Evolutionary conservation across 768 basidiomycete species (phyloP).

Genomic region (Tricholomella constricta): DNA sequence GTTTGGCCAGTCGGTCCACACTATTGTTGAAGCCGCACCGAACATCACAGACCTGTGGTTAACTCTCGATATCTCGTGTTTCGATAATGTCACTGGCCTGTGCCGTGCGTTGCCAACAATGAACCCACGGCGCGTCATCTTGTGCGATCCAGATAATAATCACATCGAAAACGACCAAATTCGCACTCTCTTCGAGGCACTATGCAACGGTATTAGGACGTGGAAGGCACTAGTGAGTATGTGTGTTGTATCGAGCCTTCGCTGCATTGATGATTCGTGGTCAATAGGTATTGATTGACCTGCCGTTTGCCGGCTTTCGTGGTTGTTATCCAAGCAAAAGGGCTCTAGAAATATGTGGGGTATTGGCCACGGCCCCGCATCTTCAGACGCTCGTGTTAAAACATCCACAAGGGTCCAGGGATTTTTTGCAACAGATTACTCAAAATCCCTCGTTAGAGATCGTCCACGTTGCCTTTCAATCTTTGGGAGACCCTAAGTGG

Average conservation of each 20-base stretch:
- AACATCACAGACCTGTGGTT: too few relatives aligned
- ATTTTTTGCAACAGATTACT: background rate
- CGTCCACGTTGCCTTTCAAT: background rate
- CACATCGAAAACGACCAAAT: background rate
- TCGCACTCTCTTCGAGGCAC: background rate
- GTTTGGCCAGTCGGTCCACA: slow-evolving; percentile 12
- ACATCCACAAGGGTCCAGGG: background rate
- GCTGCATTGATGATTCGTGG: too few relatives aligned
- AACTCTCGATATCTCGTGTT: too few relatives aligned
- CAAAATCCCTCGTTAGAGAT: background rate
- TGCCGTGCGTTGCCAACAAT: background rate
- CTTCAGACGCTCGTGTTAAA: background rate
- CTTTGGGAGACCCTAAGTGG: background rate
- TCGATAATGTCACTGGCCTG: slow-evolving; percentile 3
- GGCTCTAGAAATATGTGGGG: background rate
- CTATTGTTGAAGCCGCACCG: slow-evolving; percentile 1
- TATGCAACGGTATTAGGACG: background rate
- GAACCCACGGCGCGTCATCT: slow-evolving; percentile 1
- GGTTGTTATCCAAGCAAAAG: background rate
- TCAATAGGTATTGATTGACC: background rate
- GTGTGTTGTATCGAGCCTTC: background rate
- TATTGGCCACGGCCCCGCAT: background rate
- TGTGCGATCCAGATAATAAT: background rate
- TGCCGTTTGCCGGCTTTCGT: background rate
- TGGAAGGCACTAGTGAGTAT: background rate